Percentiles rank a stretch among this genome's conserved stretches.
These are phyloP conservation scores for Aspergillus floridensis DNA, from an alignment of 2,329 filamentous ascomycete species.

Conservation along the genomic window DNA sequence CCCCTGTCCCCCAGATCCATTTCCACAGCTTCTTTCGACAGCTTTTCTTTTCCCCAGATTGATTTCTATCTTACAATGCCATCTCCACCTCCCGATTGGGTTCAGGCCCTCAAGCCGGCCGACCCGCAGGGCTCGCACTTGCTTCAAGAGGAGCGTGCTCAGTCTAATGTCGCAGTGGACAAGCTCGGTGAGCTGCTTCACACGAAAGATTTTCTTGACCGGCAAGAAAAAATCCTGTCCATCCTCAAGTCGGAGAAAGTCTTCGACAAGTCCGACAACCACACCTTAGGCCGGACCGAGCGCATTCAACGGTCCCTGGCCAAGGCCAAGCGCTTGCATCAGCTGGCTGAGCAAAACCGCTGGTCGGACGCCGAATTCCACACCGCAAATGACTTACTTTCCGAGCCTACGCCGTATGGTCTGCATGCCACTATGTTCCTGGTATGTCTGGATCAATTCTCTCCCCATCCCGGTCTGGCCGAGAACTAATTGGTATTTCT, in stretches of 20 bases:
- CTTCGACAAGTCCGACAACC: constrained; percentile 77
- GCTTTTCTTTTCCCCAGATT: constrained; percentile 1
- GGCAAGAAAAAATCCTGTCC: constrained; percentile 59
- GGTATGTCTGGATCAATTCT: constrained; percentile 39
- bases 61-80: constrained; percentile 28
- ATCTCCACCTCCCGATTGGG: constrained; percentile 58
- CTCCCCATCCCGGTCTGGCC: background rate
- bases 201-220: constrained; percentile 62
- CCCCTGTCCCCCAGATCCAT: background rate
- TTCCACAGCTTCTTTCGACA: constrained; percentile 3
- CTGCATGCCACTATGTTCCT: constrained; percentile 71
- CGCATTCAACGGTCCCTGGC: constrained; percentile 68
- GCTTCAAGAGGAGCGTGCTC: constrained; percentile 64
- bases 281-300: constrained; percentile 68
- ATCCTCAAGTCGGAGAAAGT: constrained; percentile 66
- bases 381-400: constrained; percentile 66
- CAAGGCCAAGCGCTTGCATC: constrained; percentile 66
- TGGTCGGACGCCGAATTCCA: constrained; percentile 66
- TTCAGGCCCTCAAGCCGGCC: constrained; percentile 64
- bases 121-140: constrained; percentile 68
- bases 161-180: constrained; percentile 65
- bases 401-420: constrained; percentile 71
- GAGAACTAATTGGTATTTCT: constrained; percentile 11
- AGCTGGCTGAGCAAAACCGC: constrained; percentile 63
- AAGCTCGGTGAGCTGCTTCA: constrained; percentile 68